Base-by-base conservation (phyloP, 2,329 filamentous ascomycete species). In the Fusarium domesticum region DNA sequence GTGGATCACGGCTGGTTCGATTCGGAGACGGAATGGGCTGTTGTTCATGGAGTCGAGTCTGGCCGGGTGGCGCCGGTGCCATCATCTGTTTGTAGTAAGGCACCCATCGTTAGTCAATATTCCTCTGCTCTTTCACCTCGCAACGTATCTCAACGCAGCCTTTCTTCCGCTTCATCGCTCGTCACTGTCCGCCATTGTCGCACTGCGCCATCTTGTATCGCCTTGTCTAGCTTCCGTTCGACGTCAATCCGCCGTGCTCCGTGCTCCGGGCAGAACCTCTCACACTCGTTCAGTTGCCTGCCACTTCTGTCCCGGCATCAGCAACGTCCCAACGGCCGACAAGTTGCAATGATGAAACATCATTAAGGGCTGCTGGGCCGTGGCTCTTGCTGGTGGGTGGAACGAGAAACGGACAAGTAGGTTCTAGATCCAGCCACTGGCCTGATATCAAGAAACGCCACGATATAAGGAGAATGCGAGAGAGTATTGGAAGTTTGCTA, bases 1-100 rank as follows among this genome's bases (percentile, higher is more conserved):
- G 55, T 44, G 48, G 45, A 50, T 56, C 44, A 45, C 45, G 44
- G 48, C 55, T 60, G 53, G 57, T 57, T 57, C 57, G 57, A 60
- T 59, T 57, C 45, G 48, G 46, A 42, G 54, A 42, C 25, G 57
- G 53, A 60, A 57, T 60, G 57, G 57, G 55, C 57, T 60, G 57
- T 60, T 60, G 56, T 43, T 48, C 45, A 42, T 51, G 56, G 35
- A 50, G 49, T 28, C 14, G 23, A 28, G 4, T 12, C 37, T 57
- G 54, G n/a, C 43, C 48, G 51, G 54, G 51, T 54, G 51, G 51
- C 48, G 51, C 45, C 39, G 51, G 48, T 47, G 53, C 50, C 42
- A 56, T 56, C 53, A 56, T 56, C 53, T 56, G 50, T 37, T 54
- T 47, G 48, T 47, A 39, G 42, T 33, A 35, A 43, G 42, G 54